Evolutionary conservation across 768 basidiomycete genomes (phyloP).

Genomic region (Suillus hirtellus): DNA sequence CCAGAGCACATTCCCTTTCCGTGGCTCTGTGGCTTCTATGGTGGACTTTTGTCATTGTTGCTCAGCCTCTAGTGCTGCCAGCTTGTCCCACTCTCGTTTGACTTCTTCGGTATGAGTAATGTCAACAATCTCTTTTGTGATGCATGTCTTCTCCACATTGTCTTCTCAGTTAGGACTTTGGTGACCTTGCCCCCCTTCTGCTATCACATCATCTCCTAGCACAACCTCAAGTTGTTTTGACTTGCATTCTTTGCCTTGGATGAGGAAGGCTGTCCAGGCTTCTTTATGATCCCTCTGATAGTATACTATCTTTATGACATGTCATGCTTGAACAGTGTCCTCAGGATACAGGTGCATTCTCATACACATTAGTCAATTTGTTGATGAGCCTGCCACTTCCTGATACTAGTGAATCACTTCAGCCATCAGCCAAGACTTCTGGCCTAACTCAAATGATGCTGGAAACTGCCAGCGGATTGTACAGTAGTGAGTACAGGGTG

Average conservation of each 20-base stretch:
- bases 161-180: conserved; percentile 21
- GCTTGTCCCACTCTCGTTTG: conserved; percentile 28
- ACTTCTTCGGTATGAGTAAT: conserved; percentile 29
- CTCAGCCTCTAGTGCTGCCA: conserved; percentile 30
- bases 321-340: too few species aligned
- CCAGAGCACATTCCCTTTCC: conserved; percentile 22
- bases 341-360: too few species aligned
- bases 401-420: too few species aligned
- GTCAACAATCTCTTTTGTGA: conserved; percentile 22
- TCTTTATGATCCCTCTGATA: too few species aligned
- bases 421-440: too few species aligned
- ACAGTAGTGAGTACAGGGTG: too few species aligned
- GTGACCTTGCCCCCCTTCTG: conserved; percentile 16
- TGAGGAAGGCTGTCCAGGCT: conserved; percentile 26
- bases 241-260: conserved; percentile 29
- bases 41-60: conserved; percentile 27
- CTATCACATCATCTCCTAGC: conserved; percentile 26
- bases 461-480: too few species aligned
- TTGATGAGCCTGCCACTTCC: too few species aligned
- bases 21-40: conserved; percentile 32
- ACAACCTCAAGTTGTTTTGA: conserved; percentile 31
- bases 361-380: too few species aligned
- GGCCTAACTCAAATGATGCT: too few species aligned
- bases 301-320: too few species aligned
- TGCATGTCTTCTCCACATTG: conserved; percentile 27